Evolutionary conservation across 192 early-diverging fungal species (phyloP), one percentile per base, ranked within the genome.

Genomic region (Podila verticillata): DNA sequence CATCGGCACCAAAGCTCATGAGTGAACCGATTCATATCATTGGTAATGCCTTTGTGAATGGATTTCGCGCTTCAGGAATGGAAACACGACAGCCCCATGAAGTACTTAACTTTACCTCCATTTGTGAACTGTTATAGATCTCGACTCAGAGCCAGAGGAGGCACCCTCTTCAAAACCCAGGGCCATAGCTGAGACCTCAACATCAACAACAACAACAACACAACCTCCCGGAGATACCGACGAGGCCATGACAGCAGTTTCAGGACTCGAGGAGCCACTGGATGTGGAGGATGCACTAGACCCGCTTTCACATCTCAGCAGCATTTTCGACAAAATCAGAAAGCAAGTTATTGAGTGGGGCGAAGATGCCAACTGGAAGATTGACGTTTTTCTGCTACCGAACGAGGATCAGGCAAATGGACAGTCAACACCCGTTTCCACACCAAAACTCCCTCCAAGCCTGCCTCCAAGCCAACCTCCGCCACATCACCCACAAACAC

Each of bases 271-370:
- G 10, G 56, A 63, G 19, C 9, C 48, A 17, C 44, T n/a, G 4
- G 75, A 79, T 32, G 59, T 57, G 2, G 28, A 63, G 22, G 75
- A 71, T 30, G 22, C 63, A n/a, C 36, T 71, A 28, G 77, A 80
- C 68, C 77, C 77, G 36, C 61, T 80, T 7, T 80, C 77, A 6
- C 77, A 80, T 59, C 62, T 80, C 2, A 68, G 64, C 8, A 61
- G 61, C 34, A 80, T 80, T 28, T 80, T 80, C 49, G 77, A 80
- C 61, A 80, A 80, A 56, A 80, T 80, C 69, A 66, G 70, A 48
- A 67, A 62, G 35, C 77, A 80, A 28, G 77, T 80, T 56, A 72
- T 80, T 34, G 77, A 80, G 61, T 80, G 77, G 77, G 77, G 77
- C 4, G 70, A 80, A 35, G 70, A 72, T 64, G 77, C 77, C 10